Conservation (phyloP, 345 rosid species). For the Gossypium stocksii region DNA sequence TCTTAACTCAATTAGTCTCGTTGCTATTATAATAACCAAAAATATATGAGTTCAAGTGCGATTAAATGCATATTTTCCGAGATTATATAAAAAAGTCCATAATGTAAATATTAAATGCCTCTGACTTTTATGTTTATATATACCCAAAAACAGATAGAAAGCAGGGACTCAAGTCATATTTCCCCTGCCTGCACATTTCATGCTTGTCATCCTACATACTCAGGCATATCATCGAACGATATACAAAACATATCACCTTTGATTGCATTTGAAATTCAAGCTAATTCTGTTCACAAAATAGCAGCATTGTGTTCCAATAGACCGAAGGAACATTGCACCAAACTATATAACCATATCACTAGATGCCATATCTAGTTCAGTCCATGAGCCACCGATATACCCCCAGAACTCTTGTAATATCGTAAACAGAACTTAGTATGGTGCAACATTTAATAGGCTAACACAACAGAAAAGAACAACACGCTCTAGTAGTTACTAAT, state of each 20-base stretch:
- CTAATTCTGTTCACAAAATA: background rate
- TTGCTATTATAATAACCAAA: too few species aligned
- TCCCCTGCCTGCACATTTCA: background rate
- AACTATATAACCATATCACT: background rate
- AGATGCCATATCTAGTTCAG: background rate
- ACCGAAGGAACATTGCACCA: background rate
- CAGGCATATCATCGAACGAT: background rate
- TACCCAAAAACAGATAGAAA: too few species aligned
- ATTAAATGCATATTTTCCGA: too few species aligned
- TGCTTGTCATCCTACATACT: background rate
- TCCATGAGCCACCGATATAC: background rate
- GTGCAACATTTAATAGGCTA: background rate
- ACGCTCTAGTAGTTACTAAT: background rate
- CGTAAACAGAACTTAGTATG: background rate
- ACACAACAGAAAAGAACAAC: background rate
- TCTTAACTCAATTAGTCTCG: too few species aligned
- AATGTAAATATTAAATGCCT: too few species aligned
- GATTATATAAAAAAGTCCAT: too few species aligned
- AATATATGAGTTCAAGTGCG: too few species aligned
- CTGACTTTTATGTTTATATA: too few species aligned
- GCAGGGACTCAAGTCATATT: too few species aligned
- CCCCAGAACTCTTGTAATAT: background rate
- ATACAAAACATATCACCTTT: background rate
- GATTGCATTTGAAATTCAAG: background rate
- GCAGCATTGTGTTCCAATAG: background rate